These are phyloP conservation scores for Erysiphe neolycopersici DNA, from an alignment of 2,329 filamentous ascomycete species.

Conservation along the genomic window DNA sequence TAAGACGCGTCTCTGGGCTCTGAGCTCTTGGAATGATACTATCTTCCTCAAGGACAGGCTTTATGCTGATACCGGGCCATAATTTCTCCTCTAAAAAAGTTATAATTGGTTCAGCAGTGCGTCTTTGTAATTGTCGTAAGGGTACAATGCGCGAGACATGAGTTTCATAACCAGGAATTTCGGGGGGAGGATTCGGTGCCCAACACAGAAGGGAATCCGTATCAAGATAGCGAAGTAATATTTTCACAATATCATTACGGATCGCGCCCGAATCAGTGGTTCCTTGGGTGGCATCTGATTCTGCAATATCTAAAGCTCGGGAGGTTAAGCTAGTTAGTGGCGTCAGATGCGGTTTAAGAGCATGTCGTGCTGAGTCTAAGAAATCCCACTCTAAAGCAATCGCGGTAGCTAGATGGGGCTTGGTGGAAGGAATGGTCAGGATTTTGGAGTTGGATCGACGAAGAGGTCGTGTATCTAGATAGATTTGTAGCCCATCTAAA, in stretches of 20 bases:
- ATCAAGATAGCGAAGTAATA: slow-evolving; percentile 61
- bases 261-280: slow-evolving; percentile 17
- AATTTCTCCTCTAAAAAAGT: slow-evolving; percentile 42
- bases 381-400: slow-evolving; percentile 88
- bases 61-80: slow-evolving; percentile 62
- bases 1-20: slow-evolving; percentile 43
- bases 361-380: slow-evolving; percentile 56
- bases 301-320: slow-evolving; percentile 55
- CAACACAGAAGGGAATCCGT: slow-evolving; percentile 88
- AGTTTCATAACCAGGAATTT: slow-evolving; percentile 19
- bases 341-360: slow-evolving; percentile 63
- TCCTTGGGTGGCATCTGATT: slow-evolving; percentile 26
- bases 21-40: slow-evolving; percentile 55
- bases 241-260: slow-evolving; percentile 35
- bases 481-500: slow-evolving; percentile 22
- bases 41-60: slow-evolving; percentile 52
- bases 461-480: slow-evolving; percentile 55
- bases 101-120: slow-evolving; percentile 42
- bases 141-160: slow-evolving; percentile 23
- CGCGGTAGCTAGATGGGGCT: slow-evolving; percentile 57
- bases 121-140: slow-evolving; percentile 46
- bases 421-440: slow-evolving; percentile 44
- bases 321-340: slow-evolving; percentile 68
- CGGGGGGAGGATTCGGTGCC: slow-evolving; percentile 30
- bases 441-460: slow-evolving; percentile 50